These are phyloP conservation scores for Fraxinus pennsylvanica DNA, from an alignment of 257 asterid species.

Conservation along the genomic window DNA sequence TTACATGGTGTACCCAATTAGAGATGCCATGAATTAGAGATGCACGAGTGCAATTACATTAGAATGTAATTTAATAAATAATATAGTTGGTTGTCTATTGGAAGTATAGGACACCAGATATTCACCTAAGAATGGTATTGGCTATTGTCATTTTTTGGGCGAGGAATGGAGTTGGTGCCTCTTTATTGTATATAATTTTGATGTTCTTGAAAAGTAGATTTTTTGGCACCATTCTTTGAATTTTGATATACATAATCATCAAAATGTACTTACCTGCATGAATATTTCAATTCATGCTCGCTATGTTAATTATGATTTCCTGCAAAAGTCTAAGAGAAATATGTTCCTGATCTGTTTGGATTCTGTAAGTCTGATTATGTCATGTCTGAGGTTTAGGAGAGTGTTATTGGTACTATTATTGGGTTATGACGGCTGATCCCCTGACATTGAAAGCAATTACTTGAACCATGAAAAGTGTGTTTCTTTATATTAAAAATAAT, in stretches of 20 bases:
- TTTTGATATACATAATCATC: no score
- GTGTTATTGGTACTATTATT: neutral
- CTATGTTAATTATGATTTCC: conserved; percentile 22
- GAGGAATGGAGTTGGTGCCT: neutral
- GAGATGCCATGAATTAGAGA: neutral
- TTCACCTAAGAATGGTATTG: neutral
- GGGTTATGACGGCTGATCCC: neutral
- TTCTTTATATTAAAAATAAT: neutral
- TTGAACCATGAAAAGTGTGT: neutral
- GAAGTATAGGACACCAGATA: neutral
- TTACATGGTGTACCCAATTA: neutral
- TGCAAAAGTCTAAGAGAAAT: conserved; percentile 15
- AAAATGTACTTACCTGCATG: neutral
- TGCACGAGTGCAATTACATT: neutral
- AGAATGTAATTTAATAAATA: neutral
- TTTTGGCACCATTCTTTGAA: neutral
- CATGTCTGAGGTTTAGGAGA: neutral
- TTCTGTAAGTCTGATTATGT: neutral
- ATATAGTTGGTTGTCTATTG: neutral
- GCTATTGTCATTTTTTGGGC: neutral
- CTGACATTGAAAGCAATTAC: neutral
- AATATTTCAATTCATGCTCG: neutral
- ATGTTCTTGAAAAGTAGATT: neutral
- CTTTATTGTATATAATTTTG: neutral
- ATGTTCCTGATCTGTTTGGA: conserved; percentile 10